Conservation (phyloP, 2,329 filamentous ascomycete genomes). For the Penicillium oxalicum region DNA sequence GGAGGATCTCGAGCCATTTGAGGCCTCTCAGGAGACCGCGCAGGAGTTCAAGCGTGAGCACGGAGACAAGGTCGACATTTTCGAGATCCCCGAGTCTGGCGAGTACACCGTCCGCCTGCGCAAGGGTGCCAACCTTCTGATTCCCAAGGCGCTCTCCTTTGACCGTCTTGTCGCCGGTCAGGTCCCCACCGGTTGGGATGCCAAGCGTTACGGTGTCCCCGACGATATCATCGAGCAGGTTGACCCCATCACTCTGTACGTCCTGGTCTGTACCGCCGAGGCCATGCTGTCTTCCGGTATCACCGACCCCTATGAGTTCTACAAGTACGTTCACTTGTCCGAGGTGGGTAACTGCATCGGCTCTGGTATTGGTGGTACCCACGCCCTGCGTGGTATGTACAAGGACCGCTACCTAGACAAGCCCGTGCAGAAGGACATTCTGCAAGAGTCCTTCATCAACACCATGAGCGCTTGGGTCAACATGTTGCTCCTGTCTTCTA, state of each 20-base stretch:
- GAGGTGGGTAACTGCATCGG: constrained; percentile 97
- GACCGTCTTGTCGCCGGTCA: constrained; percentile 96
- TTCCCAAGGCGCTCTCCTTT: constrained; percentile 94
- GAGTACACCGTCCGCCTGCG: constrained; percentile 91
- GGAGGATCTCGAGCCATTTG: constrained; percentile 94
- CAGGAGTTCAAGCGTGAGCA: constrained; percentile 97
- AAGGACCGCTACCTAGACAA: constrained; percentile 95
- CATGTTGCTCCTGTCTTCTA: constrained; percentile 95
- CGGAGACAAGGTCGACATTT: constrained; percentile 94
- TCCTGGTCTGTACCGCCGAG: constrained; percentile 89
- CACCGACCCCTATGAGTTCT: constrained; percentile 98
- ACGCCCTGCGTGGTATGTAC: constrained; percentile 94
- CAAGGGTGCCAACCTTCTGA: constrained; percentile 91
- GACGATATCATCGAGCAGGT: constrained; percentile 98
- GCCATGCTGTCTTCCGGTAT: constrained; percentile 88
- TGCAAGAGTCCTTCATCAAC: constrained; percentile 99
- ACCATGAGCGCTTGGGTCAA: constrained; percentile 99
- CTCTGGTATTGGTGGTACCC: constrained; percentile 94
- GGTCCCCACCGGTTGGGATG: constrained; percentile 94
- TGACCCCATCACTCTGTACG: constrained; percentile 90
- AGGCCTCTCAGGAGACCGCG: constrained; percentile 93
- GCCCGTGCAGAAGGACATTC: constrained; percentile 95
- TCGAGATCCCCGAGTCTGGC: constrained; percentile 87
- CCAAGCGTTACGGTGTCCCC: constrained; percentile 90
- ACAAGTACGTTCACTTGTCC: constrained; percentile 98